These are phyloP conservation scores for Mycena albidolilacea DNA, from an alignment of 768 basidiomycete species.

Conservation along the genomic window DNA sequence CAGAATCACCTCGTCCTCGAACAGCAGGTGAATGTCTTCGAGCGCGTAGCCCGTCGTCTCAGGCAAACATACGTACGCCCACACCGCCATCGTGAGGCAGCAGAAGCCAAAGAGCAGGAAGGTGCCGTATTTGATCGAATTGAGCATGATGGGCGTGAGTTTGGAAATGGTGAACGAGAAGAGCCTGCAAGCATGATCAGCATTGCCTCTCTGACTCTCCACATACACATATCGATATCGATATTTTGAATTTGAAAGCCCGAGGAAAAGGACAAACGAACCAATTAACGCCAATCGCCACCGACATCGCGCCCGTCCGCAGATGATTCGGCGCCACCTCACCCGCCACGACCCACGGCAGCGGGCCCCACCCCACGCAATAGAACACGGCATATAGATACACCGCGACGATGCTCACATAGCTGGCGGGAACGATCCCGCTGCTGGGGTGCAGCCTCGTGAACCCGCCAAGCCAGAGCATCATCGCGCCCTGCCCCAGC, in stretches of 20 bases:
- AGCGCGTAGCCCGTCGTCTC: slow-evolving; percentile 63
- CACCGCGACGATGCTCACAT: slow-evolving; percentile 61
- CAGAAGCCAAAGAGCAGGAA: slow-evolving; percentile 60
- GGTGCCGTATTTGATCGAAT: slow-evolving; percentile 55
- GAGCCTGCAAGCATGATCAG: slow-evolving; percentile 42
- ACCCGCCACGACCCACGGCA: slow-evolving; percentile 58
- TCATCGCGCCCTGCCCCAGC: slow-evolving; percentile 62
- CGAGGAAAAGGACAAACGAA: slow-evolving; percentile 1
- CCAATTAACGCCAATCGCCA: slow-evolving; percentile 60
- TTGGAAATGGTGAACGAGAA: slow-evolving; percentile 64
- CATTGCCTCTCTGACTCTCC: too few species aligned
- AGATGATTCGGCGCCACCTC: slow-evolving; percentile 64
- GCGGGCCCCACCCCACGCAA: slow-evolving; percentile 58
- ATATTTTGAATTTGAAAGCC: too few species aligned
- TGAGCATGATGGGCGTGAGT: slow-evolving; percentile 55
- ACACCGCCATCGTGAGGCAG: slow-evolving; percentile 58
- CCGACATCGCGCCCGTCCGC: slow-evolving; percentile 54
- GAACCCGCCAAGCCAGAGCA: slow-evolving; percentile 64
- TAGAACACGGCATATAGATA: slow-evolving; percentile 66
- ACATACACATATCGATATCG: too few species aligned
- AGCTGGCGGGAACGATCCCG: slow-evolving; percentile 53
- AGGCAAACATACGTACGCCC: slow-evolving; percentile 61
- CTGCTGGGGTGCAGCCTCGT: slow-evolving; percentile 51
- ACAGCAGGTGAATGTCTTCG: slow-evolving; percentile 63
- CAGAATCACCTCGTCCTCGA: slow-evolving; percentile 55